A percentile compares a stretch with the other conserved stretches of the same genome.
Conservation (phyloP, 176 grass and related monocot species). For the Pontederia paniculata region DNA sequence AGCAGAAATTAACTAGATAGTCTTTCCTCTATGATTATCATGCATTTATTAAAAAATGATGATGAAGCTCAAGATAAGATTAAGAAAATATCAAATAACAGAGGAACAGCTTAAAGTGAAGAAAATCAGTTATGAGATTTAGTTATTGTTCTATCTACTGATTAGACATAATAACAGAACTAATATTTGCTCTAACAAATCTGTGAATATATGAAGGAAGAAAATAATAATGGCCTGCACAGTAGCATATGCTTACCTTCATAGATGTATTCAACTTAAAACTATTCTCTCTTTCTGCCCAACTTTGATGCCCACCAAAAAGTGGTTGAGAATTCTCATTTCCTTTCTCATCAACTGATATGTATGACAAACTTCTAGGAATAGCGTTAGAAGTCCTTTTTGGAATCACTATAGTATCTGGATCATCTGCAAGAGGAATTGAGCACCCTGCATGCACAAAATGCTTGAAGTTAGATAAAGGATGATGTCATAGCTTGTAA, state of each 20-base stretch:
- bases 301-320: conserved; percentile 76
- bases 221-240: neutral
- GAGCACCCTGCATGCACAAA: conserved; percentile 43
- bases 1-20: too few species aligned
- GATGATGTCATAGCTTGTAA: neutral
- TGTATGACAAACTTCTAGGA: conserved; percentile 48
- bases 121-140: too few species aligned
- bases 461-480: neutral
- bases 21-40: too few species aligned
- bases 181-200: neutral
- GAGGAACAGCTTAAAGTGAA: too few species aligned
- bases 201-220: neutral
- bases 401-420: conserved; percentile 51
- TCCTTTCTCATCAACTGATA: conserved; percentile 41
- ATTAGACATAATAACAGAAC: too few species aligned
- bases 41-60: too few species aligned
- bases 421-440: conserved; percentile 63
- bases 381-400: conserved; percentile 55
- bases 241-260: conserved; percentile 39
- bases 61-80: too few species aligned
- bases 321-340: conserved; percentile 39
- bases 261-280: conserved; percentile 74
- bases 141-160: too few species aligned
- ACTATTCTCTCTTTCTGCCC: conserved; percentile 68
- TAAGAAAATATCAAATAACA: too few species aligned